Percentiles rank a stretch among this genome's conserved stretches.
Evolutionary conservation across 208 protist species (phyloP).

Genomic region (Leishmania arabica): DNA sequence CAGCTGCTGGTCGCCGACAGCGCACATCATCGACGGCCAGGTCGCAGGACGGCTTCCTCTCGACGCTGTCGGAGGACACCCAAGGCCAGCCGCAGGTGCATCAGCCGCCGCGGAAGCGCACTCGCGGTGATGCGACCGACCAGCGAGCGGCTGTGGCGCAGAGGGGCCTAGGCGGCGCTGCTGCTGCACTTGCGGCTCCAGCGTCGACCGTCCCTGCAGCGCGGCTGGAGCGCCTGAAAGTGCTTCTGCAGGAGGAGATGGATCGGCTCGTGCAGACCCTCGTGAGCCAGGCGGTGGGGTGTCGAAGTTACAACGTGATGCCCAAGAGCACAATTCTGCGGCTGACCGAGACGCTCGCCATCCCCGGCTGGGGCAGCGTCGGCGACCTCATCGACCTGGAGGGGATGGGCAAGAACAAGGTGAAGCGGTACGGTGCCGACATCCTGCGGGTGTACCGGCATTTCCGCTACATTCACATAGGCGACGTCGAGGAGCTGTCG

Average conservation of each 20-base stretch:
- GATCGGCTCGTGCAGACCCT: conserved; percentile 77
- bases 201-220: conserved; percentile 44
- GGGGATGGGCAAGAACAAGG: conserved; percentile 89
- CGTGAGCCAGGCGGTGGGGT: conserved; percentile 69
- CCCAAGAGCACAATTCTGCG: conserved; percentile 80
- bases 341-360: conserved; percentile 63
- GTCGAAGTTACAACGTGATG: conserved; percentile 87
- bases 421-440: conserved; percentile 81
- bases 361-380: conserved; percentile 71
- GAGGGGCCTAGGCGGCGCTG: background rate
- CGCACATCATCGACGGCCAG: background rate
- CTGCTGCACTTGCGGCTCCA: background rate
- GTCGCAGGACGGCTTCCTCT: conserved; percentile 4
- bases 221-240: conserved; percentile 56
- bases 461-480: conserved; percentile 81
- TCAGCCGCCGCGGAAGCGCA: conserved; percentile 18
- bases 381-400: conserved; percentile 78
- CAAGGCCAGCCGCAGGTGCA: background rate
- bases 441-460: conserved; percentile 77
- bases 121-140: conserved; percentile 13
- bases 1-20: background rate
- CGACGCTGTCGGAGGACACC: background rate
- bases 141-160: background rate
- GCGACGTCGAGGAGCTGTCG: conserved; percentile 76
- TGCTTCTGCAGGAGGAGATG: conserved; percentile 52